These are phyloP conservation scores for Microstroma glucosiphilum DNA, from an alignment of 1,284 basidiomycete species.

Conservation along the genomic window DNA sequence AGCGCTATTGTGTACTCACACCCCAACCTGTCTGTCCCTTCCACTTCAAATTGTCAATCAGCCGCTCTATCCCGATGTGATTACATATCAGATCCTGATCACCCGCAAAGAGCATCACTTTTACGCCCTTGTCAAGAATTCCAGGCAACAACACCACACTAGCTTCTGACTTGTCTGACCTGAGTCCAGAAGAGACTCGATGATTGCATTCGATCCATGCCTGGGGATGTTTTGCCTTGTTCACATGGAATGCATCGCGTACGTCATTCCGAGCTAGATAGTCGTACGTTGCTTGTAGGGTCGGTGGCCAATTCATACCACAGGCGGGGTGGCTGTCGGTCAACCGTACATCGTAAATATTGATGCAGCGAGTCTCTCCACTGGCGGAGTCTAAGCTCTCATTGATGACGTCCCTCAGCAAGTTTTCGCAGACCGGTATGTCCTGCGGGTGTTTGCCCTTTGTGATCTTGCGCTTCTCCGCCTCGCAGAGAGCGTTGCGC, in stretches of 20 bases:
- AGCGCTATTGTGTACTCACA: constrained; percentile 55
- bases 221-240: constrained; percentile 60
- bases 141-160: constrained; percentile 72
- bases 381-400: constrained; percentile 52
- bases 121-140: constrained; percentile 63
- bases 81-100: constrained; percentile 90
- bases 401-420: constrained; percentile 62
- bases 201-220: constrained; percentile 83
- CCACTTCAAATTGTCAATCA: constrained; percentile 79
- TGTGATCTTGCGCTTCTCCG: constrained; percentile 10
- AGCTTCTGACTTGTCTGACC: constrained; percentile 58
- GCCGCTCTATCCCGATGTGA: constrained; percentile 78
- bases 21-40: constrained; percentile 66
- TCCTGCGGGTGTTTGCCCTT: constrained; percentile 58
- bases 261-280: constrained; percentile 83
- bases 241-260: constrained; percentile 72
- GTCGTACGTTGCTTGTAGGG: constrained; percentile 67
- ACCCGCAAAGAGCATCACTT: constrained; percentile 85
- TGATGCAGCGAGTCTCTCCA: constrained; percentile 65
- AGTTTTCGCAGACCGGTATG: constrained; percentile 61
- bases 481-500: not conserved
- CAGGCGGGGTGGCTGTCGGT: constrained; percentile 80
- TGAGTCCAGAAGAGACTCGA: constrained; percentile 64
- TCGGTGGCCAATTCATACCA: constrained; percentile 98
- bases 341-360: constrained; percentile 88